Percentiles rank a stretch among this genome's conserved stretches.
phyloP scores from a whole-genome alignment of 169 alveolate genomes.

The Plasmodium gonderi region DNA sequence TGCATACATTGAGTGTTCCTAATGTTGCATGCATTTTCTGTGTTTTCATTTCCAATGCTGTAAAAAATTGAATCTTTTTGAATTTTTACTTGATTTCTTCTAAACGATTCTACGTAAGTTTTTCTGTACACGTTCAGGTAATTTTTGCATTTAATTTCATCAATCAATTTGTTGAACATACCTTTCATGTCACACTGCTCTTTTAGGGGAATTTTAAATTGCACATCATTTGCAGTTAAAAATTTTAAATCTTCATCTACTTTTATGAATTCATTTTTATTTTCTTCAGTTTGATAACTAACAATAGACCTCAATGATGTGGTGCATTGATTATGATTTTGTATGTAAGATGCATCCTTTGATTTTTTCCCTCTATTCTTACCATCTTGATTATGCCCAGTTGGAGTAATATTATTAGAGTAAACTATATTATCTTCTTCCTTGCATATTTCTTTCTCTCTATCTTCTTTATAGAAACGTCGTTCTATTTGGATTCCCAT shows the following conservation, averaged over 20 bases:
- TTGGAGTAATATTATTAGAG: no score
- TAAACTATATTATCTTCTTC: no score
- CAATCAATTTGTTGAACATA: neutral
- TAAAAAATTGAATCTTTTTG: neutral
- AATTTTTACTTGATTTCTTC: constrained; percentile 12
- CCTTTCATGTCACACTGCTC: constrained; percentile 28
- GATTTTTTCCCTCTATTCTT: neutral
- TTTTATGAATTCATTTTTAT: constrained; percentile 5
- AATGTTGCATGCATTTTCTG: neutral
- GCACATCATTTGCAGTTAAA: constrained; percentile 12
- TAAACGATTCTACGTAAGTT: constrained; percentile 3
- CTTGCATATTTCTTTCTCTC: no score
- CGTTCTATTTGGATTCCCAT: neutral
- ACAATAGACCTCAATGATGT: neutral
- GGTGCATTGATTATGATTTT: neutral
- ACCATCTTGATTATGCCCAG: neutral
- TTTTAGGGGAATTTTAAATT: constrained; percentile 32
- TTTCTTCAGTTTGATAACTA: neutral
- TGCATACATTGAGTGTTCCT: neutral
- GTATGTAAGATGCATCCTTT: neutral
- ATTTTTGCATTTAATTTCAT: constrained; percentile 16
- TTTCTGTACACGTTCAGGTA: constrained; percentile 7
- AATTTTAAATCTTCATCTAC: constrained; percentile 17
- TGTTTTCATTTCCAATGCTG: neutral
- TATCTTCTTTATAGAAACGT: neutral